These are phyloP conservation scores for Rhizomucor miehei DNA, from an alignment of 371 early-diverging fungal species.

Conservation along the genomic window DNA sequence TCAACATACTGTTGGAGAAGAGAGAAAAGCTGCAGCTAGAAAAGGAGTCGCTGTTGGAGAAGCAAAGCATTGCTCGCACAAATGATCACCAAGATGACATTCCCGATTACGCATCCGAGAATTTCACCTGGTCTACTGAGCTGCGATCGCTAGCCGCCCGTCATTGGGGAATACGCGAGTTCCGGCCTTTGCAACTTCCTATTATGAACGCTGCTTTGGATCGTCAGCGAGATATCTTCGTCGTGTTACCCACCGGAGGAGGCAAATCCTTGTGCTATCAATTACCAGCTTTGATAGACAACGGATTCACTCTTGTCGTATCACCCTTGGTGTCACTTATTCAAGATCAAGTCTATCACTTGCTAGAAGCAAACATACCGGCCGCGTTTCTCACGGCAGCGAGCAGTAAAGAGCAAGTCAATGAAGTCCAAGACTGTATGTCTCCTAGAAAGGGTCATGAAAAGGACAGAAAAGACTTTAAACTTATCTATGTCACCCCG, in stretches of 20 bases:
- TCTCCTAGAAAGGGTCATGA: conserved; percentile 15
- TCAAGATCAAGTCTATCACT: conserved; percentile 79
- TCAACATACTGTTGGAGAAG: conserved; percentile 11
- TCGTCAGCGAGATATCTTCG: conserved; percentile 69
- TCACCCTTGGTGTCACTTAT: conserved; percentile 86
- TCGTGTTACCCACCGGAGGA: conserved; percentile 88
- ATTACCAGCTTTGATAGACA: conserved; percentile 74
- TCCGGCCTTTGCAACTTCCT: conserved; percentile 71
- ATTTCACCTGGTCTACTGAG: conserved; percentile 54
- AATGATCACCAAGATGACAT: not conserved
- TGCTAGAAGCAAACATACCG: conserved; percentile 66
- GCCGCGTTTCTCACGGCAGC: conserved; percentile 65
- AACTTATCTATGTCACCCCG: conserved; percentile 88
- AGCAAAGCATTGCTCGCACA: not conserved
- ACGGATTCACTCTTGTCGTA: conserved; percentile 80
- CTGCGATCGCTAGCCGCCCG: conserved; percentile 28
- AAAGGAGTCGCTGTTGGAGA: not conserved
- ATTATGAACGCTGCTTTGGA: conserved; percentile 76
- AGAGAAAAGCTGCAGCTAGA: conserved; percentile 4
- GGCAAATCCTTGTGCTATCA: conserved; percentile 91
- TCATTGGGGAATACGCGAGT: conserved; percentile 53
- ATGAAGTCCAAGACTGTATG: conserved; percentile 48
- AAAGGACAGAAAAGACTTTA: conserved; percentile 19
- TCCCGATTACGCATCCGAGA: conserved; percentile 21
- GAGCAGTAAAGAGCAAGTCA: conserved; percentile 54